Evolutionary conservation across 2,329 filamentous ascomycete genomes (phyloP).

Genomic region (Diaporthe helianthi): DNA sequence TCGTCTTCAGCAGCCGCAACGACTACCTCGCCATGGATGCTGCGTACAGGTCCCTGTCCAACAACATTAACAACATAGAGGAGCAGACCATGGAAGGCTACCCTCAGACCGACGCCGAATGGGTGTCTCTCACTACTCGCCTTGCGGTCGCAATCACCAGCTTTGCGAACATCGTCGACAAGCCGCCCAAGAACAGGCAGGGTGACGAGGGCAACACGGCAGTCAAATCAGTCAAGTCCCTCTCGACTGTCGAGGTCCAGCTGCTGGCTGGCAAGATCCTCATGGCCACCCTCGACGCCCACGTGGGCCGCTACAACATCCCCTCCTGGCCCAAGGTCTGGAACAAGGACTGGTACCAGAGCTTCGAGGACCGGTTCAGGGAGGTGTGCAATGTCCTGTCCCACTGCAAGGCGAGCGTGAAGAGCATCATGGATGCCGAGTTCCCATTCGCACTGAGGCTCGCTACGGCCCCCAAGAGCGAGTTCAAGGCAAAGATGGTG

Average conservation of each 20-base stretch:
- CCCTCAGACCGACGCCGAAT: neutral
- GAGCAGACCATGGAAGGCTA: neutral
- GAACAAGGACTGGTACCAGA: neutral
- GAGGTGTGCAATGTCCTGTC: neutral
- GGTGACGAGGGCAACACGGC: neutral
- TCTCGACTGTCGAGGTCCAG: neutral
- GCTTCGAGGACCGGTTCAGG: neutral
- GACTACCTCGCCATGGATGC: neutral
- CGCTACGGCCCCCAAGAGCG: neutral
- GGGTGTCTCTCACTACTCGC: too few species aligned
- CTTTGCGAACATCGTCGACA: neutral
- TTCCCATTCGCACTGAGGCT: neutral
- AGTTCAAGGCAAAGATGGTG: neutral
- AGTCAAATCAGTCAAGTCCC: neutral
- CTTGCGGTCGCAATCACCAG: neutral
- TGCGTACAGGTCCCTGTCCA: neutral
- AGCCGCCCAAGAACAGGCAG: neutral
- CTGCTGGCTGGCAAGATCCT: neutral
- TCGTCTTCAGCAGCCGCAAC: neutral
- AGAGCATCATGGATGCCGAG: neutral
- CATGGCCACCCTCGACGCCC: neutral
- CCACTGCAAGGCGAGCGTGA: neutral
- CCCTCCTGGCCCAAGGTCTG: neutral
- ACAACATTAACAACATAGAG: neutral
- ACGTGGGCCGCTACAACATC: neutral